phyloP scores from a whole-genome alignment of 768 basidiomycete species.

The Agrocybe praecox region DNA sequence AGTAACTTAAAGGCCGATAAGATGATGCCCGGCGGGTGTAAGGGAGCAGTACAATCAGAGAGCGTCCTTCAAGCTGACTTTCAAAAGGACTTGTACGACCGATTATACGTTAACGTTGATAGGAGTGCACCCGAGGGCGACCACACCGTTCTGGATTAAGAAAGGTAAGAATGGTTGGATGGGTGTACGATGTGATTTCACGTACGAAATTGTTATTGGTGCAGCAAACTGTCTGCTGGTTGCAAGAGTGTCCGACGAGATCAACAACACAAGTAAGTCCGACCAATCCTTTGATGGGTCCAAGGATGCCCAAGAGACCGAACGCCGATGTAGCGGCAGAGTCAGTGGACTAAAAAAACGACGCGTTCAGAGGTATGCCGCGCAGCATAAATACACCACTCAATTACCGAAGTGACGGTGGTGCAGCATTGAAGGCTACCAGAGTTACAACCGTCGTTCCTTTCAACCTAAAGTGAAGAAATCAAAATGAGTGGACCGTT shows the following conservation, averaged over 20 bases:
- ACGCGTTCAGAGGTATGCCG: too few relatives aligned
- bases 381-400: too few relatives aligned
- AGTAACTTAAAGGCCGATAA: too few relatives aligned
- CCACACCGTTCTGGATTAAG: not conserved
- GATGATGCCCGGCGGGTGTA: too few relatives aligned
- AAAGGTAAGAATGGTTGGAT: not conserved
- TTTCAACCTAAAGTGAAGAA: conserved; percentile 10
- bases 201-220: conserved; percentile 23
- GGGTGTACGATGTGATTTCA: not conserved
- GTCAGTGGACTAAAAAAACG: not conserved
- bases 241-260: conserved; percentile 21
- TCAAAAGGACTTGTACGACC: too few relatives aligned
- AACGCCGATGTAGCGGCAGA: not conserved
- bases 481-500: not conserved
- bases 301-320: not conserved
- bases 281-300: not conserved
- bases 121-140: conserved; percentile 7
- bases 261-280: conserved; percentile 20
- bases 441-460: conserved; percentile 21
- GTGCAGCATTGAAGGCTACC: conserved; percentile 28
- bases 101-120: conserved; percentile 6
- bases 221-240: conserved; percentile 34
- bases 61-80: too few relatives aligned
- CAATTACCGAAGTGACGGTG: too few relatives aligned
- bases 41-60: too few relatives aligned